Evolutionary conservation across 129 eudicot species (phyloP).

Genomic region (Scalesia atractyloides): DNA sequence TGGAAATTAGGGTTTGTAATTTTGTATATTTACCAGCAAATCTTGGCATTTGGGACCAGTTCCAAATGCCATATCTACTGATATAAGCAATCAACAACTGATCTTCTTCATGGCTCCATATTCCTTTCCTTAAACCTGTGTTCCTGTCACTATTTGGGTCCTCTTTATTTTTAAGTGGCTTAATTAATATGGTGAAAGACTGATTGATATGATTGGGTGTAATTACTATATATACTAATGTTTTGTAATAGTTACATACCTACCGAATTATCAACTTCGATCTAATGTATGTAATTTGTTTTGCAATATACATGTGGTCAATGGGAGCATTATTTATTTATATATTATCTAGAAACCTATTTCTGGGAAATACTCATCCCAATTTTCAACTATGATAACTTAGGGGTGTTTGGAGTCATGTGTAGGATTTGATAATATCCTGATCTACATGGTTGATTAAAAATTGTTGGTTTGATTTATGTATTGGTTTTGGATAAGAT

Average conservation of each 20-base stretch:
- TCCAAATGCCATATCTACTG: conserved; percentile 1
- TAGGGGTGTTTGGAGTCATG: not conserved
- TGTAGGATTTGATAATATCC: not conserved
- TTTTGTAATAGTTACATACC: not conserved
- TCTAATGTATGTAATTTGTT: not conserved
- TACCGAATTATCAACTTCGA: not conserved
- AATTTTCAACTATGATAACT: not conserved
- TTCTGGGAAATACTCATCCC: not conserved
- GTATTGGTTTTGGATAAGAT: not conserved
- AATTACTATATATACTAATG: not conserved
- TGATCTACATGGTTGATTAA: not conserved
- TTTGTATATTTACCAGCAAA: not conserved
- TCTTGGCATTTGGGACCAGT: conserved; percentile 5
- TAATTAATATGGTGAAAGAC: not conserved
- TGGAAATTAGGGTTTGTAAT: not conserved
- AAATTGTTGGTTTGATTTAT: not conserved
- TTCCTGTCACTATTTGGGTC: conserved; percentile 1
- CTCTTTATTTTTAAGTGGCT: not conserved
- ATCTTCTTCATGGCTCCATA: conserved; percentile 5
- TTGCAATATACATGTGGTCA: not conserved
- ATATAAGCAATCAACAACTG: not conserved
- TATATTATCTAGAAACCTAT: not conserved
- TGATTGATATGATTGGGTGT: not conserved
- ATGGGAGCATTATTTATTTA: not conserved
- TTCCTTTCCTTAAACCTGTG: not conserved